A percentile compares a stretch with the other conserved stretches of the same genome.
These are phyloP conservation scores for Ganoderma sinense DNA, from an alignment of 1,284 basidiomycete species.

Conservation along the genomic window DNA sequence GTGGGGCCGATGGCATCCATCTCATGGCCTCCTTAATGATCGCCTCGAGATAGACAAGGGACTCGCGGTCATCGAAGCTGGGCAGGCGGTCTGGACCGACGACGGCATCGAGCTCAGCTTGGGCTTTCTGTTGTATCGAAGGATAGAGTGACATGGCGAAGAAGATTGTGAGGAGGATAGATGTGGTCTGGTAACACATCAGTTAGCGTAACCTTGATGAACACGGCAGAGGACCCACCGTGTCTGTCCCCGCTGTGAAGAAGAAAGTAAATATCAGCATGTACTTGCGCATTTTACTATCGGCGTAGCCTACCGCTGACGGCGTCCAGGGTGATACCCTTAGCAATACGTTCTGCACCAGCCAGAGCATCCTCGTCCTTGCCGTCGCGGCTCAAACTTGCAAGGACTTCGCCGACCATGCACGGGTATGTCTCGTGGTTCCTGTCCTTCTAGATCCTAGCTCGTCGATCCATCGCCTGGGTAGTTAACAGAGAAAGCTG, in stretches of 20 bases:
- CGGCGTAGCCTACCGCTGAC: constrained; percentile 9
- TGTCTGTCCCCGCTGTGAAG: constrained; percentile 21
- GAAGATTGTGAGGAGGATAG: constrained; percentile 25
- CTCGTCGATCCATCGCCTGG: background rate
- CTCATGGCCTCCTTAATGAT: constrained; percentile 17
- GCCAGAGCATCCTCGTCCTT: background rate
- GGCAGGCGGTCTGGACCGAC: constrained; percentile 40
- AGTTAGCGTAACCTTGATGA: background rate
- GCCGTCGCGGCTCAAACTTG: background rate
- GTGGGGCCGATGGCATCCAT: constrained; percentile 21
- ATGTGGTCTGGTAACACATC: constrained; percentile 31
- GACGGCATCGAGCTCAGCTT: constrained; percentile 41
- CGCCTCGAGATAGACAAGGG: constrained; percentile 30
- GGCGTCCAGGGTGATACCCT: constrained; percentile 5
- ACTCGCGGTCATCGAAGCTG: constrained; percentile 17
- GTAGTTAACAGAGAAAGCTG: background rate
- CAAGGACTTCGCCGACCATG: constrained; percentile 4
- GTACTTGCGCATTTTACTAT: background rate
- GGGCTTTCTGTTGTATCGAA: constrained; percentile 35
- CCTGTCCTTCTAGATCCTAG: background rate
- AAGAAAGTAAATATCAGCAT: background rate
- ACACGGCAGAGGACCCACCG: constrained; percentile 4
- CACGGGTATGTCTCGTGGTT: background rate
- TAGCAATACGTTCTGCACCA: background rate
- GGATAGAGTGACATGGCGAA: constrained; percentile 33